A percentile compares a stretch with the other conserved stretches of the same genome.
Evolutionary conservation across 331 rosid genomes (phyloP).

Genomic region (Quercus lobata): DNA sequence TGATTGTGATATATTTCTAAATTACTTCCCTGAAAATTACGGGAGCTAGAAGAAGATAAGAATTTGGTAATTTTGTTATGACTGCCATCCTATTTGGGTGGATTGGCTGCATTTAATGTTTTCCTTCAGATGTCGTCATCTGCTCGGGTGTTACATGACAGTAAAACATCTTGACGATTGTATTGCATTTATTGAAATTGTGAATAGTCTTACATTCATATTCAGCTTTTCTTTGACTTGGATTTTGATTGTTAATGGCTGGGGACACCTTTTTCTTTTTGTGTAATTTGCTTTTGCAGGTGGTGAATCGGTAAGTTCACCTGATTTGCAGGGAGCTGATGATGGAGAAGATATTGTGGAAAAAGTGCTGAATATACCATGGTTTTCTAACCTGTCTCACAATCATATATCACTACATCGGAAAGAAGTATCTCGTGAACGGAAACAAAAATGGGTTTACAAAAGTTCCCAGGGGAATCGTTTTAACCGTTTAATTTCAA

Average conservation of each 20-base stretch:
- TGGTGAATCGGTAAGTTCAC: slow-evolving; percentile 18
- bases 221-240: background rate
- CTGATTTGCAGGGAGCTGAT: slow-evolving; percentile 22
- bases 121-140: background rate
- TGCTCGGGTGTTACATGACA: background rate
- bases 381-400: slow-evolving; percentile 31
- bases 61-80: background rate
- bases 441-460: slow-evolving; percentile 47
- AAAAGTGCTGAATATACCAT: slow-evolving; percentile 26
- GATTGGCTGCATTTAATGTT: background rate
- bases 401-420: slow-evolving; percentile 21
- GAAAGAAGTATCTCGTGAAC: slow-evolving; percentile 45
- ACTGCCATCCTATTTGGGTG: background rate
- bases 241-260: background rate
- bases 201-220: background rate
- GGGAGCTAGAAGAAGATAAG: background rate
- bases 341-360: slow-evolving; percentile 25
- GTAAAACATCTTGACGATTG: background rate
- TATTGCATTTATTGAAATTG: background rate
- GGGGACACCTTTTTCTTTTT: background rate
- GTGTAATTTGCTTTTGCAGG: slow-evolving; percentile 35
- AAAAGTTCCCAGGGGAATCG: slow-evolving; percentile 36
- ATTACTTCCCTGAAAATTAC: background rate
- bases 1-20: background rate
- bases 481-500: slow-evolving; percentile 32